Evolutionary conservation across 192 early-diverging fungal genomes (phyloP), one percentile per base, ranked within the genome.

Genomic region (Rhizophagus sp.): DNA sequence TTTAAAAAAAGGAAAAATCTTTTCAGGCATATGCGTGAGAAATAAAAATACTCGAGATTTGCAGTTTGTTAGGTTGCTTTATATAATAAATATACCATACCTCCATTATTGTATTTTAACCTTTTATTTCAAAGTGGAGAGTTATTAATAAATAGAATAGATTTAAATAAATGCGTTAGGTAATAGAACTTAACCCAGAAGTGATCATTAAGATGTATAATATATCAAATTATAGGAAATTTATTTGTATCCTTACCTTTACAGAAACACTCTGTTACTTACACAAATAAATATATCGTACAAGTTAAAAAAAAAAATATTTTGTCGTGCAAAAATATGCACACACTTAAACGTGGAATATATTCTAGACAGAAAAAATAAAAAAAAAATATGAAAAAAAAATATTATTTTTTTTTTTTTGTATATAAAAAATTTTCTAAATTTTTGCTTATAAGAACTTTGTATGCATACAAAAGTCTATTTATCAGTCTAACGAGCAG

Each of bases 281-380:
- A 77, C 62, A 77, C 75, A 77, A 77, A 77, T 77, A 77, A 77
- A 77, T 77, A 77, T 77, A 77, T 77, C 75, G 75, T 77, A 77
- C 75, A 77, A 65, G 75, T 77, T 77, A 22, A 77, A 65, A 22
- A 77, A 65, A 77, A 66, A 65, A 77, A 77, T n/a, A 73, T 19
- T 22, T 69, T 36, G 62, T 77, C 17, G 75, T 65, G 75, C 75
- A 77, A 62, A 39, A 66, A 66, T 77, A 63, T 62, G 62, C 62
- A 64, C 75, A 77, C 75, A 77, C 62, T 41, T 75, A 36, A 5
- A 75, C 27, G 50, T 33, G 17, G n/a, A 50, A 73, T 73, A 73
- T 73, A 44, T 73, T 50, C 44, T 50, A 73, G 12, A 8, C 67
- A 34, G 6, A 44, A 75, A 61, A 33, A 27, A 44, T 5, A 27